Base-by-base conservation (phyloP, 2,329 filamentous ascomycete species). In the Kalaharituber pfeilii region DNA sequence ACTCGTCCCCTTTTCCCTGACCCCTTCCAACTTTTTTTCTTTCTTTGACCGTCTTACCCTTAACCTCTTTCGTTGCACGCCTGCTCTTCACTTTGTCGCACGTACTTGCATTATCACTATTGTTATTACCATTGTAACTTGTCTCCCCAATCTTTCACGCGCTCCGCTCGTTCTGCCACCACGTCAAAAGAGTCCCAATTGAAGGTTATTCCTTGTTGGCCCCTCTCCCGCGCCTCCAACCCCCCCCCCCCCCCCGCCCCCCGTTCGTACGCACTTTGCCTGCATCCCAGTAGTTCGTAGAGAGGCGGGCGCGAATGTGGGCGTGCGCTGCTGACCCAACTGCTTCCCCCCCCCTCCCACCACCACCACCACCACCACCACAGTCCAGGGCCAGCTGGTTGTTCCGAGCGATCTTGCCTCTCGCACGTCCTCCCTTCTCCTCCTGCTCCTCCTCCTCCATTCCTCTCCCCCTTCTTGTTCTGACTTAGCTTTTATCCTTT, bases 1-100 rank as follows among this genome's bases (percentile, higher is more conserved):
- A 56, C 53, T 51, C 53, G 51, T 57, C 54, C 49, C 56, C 58
- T 54, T 52, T 57, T 59, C 49, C 54, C 59, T 53, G 57, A 52
- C 57, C 52, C 56, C 59, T 56, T 56, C 45, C 53, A 59, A 57
- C 39, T 51, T 20, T 58, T 60, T 60, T 59, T 57, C 57, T 56
- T 58, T 61, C 56, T 44, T 53, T 56, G 55, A 47, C 54, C 58
- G 53, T 55, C 51, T 57, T 51, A 45, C 44, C 56, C 56, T 57
- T 59, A 52, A 58, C 56, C 53, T 53, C 51, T 56, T 53, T 42
- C 44, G 24, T 26, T 55, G 51, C 49, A 42, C 49, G 54, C 47
- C 53, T 28, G 26, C 54, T 9, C 15, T 39, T 53, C 53, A 52
- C 36, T 44, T 45, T 49, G 36, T 29, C 28, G 52, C 52, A 39